These are phyloP conservation scores for Volutella citrinella DNA, from an alignment of 2,329 filamentous ascomycete genomes.

Conservation along the genomic window DNA sequence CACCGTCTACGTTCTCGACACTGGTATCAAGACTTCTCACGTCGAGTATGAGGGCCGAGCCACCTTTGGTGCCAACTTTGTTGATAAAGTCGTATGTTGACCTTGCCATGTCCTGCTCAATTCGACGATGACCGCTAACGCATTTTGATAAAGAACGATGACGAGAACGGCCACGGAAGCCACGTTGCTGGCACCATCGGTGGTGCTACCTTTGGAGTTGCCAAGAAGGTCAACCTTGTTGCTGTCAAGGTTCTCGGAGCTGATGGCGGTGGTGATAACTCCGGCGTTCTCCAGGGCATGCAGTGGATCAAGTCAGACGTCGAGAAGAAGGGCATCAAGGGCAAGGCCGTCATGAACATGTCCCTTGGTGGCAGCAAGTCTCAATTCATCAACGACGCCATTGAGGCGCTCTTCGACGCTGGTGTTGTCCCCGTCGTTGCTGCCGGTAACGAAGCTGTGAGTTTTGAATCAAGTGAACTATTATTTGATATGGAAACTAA, in stretches of 20 bases:
- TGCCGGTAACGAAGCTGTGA: conserved; percentile 54
- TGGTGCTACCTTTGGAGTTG: conserved; percentile 59
- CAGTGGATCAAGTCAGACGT: conserved; percentile 52
- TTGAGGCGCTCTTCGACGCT: conserved; percentile 44
- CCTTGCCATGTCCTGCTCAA: neutral
- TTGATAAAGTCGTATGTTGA: conserved; percentile 43
- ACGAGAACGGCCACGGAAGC: conserved; percentile 61
- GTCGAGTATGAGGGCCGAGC: conserved; percentile 55
- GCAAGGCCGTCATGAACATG: conserved; percentile 62
- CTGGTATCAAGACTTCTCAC: conserved; percentile 57
- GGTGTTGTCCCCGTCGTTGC: conserved; percentile 59
- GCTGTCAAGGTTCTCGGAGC: conserved; percentile 61
- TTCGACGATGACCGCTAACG: conserved; percentile 5
- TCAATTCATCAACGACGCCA: conserved; percentile 52
- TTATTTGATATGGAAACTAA: too few relatives aligned
- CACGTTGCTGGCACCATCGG: conserved; percentile 63
- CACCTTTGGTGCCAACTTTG: conserved; percentile 49
- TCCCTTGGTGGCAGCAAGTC: conserved; percentile 53
- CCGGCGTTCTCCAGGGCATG: conserved; percentile 55
- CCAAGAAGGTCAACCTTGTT: conserved; percentile 43
- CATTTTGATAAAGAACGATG: conserved; percentile 38
- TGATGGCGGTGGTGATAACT: conserved; percentile 34
- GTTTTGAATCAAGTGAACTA: conserved; percentile 16
- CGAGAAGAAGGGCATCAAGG: conserved; percentile 35
- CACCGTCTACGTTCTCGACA: conserved; percentile 64